Percentiles rank a stretch among this genome's conserved stretches.
Evolutionary conservation across 495 filamentous ascomycete genomes (phyloP).

Genomic region (Xylaria longipes): DNA sequence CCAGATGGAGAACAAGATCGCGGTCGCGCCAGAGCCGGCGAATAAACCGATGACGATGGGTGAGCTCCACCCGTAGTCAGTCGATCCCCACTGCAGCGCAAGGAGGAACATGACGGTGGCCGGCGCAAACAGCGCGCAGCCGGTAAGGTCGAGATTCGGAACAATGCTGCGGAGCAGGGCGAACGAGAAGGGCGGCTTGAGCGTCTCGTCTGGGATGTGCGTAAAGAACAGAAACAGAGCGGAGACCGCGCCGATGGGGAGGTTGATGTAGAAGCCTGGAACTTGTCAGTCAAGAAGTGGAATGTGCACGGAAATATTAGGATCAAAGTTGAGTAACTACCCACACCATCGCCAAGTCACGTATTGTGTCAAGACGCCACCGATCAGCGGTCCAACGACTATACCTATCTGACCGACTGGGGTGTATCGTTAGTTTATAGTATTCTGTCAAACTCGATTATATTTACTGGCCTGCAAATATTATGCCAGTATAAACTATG

Average conservation of each 20-base stretch:
- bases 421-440: neutral
- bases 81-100: constrained; percentile 56
- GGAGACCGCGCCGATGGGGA: constrained; percentile 49
- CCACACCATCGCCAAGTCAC: constrained; percentile 50
- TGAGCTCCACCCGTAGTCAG: constrained; percentile 48
- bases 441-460: neutral
- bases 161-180: constrained; percentile 36
- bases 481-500: neutral
- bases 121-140: constrained; percentile 48
- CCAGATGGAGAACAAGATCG: constrained; percentile 51
- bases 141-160: constrained; percentile 48
- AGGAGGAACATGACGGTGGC: constrained; percentile 50
- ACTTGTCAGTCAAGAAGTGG: constrained; percentile 57
- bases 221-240: constrained; percentile 27
- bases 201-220: constrained; percentile 29
- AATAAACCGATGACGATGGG: constrained; percentile 39
- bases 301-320: constrained; percentile 39
- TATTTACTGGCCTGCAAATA: neutral
- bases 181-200: constrained; percentile 30
- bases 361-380: constrained; percentile 65
- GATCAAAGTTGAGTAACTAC: constrained; percentile 61
- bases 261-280: constrained; percentile 49
- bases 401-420: constrained; percentile 26
- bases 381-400: constrained; percentile 58
- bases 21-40: constrained; percentile 48